Evolutionary conservation across 2,329 filamentous ascomycete genomes (phyloP), one percentile per base, ranked within the genome.

Genomic region (Plectosphaerella sp.): DNA sequence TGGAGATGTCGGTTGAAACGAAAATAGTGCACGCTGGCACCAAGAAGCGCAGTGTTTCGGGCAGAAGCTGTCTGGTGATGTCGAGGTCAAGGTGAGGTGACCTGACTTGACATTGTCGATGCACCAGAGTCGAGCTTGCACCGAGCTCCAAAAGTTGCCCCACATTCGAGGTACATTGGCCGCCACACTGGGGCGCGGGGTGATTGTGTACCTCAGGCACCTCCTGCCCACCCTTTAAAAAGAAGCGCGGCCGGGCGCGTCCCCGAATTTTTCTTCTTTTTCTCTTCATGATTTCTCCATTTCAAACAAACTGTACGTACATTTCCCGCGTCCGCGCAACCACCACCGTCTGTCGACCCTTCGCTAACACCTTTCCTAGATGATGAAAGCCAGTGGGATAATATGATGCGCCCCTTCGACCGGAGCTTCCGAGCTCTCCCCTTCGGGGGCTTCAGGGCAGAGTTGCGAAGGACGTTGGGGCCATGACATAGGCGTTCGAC

Each of bases 351-450:
- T 37, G 28, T 50, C 45, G 46, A 49, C 51, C 52, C 51, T 53
- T 45, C 54, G 52, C 68, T 75, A 65, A 74, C 63, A 50, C 61
- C 59, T 33, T 12, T 5, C 48, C 3, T 66, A 97, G 91, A 95
- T 97, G 93, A 99, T 97, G 94, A 99, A 96, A 96, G 89, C 89
- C 84, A 89, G 84, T 93, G 97, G 94, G 87, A 85, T 73, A 77
- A 85, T 85, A 90, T 96, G 94, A 97, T 79, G 78, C 70, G 79
- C 80, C 88, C 79, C 77, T 79, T 77, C 79, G 75, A 73, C 75
- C 79, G 76, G 79, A 77, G 76, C 80, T 76, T 76, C 75, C 76
- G 80, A 83, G 89, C 90, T 93, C 92, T 97, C 88, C 87, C 84
- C 83, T 83, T 75, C 80, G 74, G 76, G 85, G 89, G 92, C 91